These are phyloP conservation scores for Apiospora koreana DNA, from an alignment of 2,329 filamentous ascomycete genomes.

Conservation along the genomic window DNA sequence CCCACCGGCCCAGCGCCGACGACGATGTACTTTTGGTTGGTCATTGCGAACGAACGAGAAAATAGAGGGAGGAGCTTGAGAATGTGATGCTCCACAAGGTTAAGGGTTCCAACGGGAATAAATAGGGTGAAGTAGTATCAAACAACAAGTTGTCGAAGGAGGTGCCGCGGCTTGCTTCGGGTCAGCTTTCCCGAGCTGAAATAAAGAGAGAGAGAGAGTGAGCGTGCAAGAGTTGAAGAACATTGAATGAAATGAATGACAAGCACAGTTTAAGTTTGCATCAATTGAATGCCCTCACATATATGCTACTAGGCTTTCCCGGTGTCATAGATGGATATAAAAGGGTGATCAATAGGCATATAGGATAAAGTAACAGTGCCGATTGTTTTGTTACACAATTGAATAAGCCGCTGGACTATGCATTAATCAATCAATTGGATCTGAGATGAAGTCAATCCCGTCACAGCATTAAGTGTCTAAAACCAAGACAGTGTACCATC, in stretches of 20 bases:
- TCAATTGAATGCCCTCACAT: not conserved
- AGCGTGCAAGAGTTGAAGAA: not conserved
- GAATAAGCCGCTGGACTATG: no score
- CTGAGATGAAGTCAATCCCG: no score
- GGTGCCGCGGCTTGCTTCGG: not conserved
- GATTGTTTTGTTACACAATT: no score
- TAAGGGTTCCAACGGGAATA: not conserved
- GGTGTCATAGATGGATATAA: no score
- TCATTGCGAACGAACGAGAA: slow-evolving; percentile 29
- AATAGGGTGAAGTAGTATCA: not conserved
- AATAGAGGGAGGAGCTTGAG: not conserved
- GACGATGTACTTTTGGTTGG: slow-evolving; percentile 70
- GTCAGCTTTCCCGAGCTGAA: not conserved
- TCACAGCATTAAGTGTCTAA: no score
- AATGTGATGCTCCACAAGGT: not conserved
- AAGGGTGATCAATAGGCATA: no score
- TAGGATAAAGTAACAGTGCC: no score
- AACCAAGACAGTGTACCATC: no score
- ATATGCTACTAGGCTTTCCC: not conserved
- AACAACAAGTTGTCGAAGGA: not conserved
- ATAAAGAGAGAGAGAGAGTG: not conserved
- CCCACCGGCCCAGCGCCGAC: slow-evolving; percentile 94
- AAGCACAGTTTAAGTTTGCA: not conserved
- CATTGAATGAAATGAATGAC: not conserved
- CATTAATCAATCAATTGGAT: no score